Evolutionary conservation across 148 eudicot species (phyloP), one percentile per base, ranked within the genome.

Genomic region (Mesembryanthemum crystallinum): DNA sequence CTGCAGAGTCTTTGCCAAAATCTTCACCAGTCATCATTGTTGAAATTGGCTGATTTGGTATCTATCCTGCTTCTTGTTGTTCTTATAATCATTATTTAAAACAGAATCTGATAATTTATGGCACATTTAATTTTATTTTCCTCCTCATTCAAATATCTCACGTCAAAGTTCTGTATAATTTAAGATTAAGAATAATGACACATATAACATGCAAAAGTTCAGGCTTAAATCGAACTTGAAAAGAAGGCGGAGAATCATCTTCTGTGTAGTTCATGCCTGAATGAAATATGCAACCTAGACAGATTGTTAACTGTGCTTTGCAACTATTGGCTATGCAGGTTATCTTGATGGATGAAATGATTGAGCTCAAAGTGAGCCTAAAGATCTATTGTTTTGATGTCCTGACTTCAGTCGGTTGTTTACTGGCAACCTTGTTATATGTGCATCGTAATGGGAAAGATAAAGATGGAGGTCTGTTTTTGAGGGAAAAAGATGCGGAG

Each of bases 31-130:
- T 85, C 92, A 69, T 91, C 96, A 42, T 79, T 73, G 39, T 67
- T 61, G 67, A 88, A 83, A 83, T 85, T 92, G 64, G 82, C 80
- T 23, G 79, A 82, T 69, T 77, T 92, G 99, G 97, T 95, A 95
- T 47, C 69, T 20, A 18, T n/a, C 1, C 52, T 75, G 65, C 64
- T 37, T 28, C 47, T 55, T n/a, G 51, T 42, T 61, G 37, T 61
- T 57, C 12, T 28, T 42, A 7, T 27, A 33, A n/a, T 27, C 24
- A n/a, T 39, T 28, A 23, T 62, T 17, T 64, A 28, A 64, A 17
- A 52, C 71, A 28, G 14, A 52, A 27, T 58, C 52, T 49, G 25
- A 66, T 72, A 21, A 54, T 78, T 27, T 30, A 54, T 39, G 29
- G 51, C 4, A 15, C 21, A 54, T 11, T 33, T 32, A 10, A 37